Conservation (phyloP, 2,329 filamentous ascomycete genomes). For the Penicillium digitatum region DNA sequence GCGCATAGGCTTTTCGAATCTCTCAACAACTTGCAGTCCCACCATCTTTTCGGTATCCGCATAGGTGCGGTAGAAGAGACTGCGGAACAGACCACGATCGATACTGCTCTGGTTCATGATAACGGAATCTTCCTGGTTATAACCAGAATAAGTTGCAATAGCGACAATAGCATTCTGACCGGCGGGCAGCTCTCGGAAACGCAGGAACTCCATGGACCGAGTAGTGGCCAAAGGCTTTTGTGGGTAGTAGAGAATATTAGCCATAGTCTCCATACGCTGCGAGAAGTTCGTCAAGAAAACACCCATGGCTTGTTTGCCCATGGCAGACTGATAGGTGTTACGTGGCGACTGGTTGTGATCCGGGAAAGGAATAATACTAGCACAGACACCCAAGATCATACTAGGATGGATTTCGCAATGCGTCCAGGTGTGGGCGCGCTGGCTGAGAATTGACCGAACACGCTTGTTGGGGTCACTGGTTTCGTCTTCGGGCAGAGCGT, state of each 20-base stretch:
- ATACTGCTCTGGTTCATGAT: conserved; percentile 99
- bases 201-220: conserved; percentile 96
- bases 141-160: conserved; percentile 94
- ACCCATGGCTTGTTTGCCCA: conserved; percentile 99
- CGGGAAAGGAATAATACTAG: conserved; percentile 98
- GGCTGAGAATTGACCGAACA: conserved; percentile 82
- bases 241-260: conserved; percentile 97
- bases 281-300: conserved; percentile 97
- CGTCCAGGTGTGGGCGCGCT: conserved; percentile 85
- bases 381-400: conserved; percentile 98
- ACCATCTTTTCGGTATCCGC: conserved; percentile 96
- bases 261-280: conserved; percentile 98
- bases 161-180: conserved; percentile 98
- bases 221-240: conserved; percentile 97
- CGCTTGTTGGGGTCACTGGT: conserved; percentile 73
- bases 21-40: conserved; percentile 85
- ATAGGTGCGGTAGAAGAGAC: conserved; percentile 96
- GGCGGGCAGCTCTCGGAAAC: conserved; percentile 93
- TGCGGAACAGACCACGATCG: conserved; percentile 93
- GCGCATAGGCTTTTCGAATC: conserved; percentile 91
- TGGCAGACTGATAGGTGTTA: conserved; percentile 98
- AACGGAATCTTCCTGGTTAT: conserved; percentile 99
- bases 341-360: conserved; percentile 97
- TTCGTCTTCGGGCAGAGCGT: conserved; percentile 58
- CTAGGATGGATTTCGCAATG: conserved; percentile 99